Conservation (phyloP, 2,329 filamentous ascomycete species). For the Cytospora leucostoma region DNA sequence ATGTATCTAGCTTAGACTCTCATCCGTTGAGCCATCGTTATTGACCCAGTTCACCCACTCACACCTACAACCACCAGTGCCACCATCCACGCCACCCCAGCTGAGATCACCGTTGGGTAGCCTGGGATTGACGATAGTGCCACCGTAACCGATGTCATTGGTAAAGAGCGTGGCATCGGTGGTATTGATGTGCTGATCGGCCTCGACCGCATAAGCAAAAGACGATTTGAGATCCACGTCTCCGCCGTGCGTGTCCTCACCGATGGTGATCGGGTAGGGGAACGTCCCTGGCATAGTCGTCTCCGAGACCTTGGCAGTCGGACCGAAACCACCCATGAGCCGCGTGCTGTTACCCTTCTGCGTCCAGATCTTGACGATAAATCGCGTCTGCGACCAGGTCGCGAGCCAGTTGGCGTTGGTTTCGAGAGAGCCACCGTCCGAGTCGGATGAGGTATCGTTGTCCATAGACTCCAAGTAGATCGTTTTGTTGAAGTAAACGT, state of each 20-base stretch:
- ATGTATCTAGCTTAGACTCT: neutral
- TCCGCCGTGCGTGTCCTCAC: conserved; percentile 64
- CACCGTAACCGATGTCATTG: conserved; percentile 53
- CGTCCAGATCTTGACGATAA: conserved; percentile 69
- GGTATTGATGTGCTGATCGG: conserved; percentile 47
- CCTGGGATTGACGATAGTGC: conserved; percentile 55
- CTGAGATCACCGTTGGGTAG: conserved; percentile 44
- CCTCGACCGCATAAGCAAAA: conserved; percentile 55
- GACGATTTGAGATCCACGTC: conserved; percentile 53
- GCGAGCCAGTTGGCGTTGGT: conserved; percentile 57
- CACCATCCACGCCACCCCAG: conserved; percentile 64
- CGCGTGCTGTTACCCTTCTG: conserved; percentile 44
- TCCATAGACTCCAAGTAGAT: conserved; percentile 72
- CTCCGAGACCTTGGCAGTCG: conserved; percentile 35
- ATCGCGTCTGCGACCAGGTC: conserved; percentile 62
- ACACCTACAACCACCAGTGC: conserved; percentile 63
- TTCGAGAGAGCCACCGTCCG: conserved; percentile 56
- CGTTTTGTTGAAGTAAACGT: conserved; percentile 85
- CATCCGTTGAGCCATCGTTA: conserved; percentile 24
- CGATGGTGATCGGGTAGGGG: conserved; percentile 64
- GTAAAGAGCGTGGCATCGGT: conserved; percentile 47
- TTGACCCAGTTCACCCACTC: conserved; percentile 58
- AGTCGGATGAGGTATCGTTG: conserved; percentile 48
- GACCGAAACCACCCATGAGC: conserved; percentile 38
- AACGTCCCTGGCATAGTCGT: conserved; percentile 57